Conservation (phyloP, 108 stramenopile species). For the Mediolabrus comicus region DNA sequence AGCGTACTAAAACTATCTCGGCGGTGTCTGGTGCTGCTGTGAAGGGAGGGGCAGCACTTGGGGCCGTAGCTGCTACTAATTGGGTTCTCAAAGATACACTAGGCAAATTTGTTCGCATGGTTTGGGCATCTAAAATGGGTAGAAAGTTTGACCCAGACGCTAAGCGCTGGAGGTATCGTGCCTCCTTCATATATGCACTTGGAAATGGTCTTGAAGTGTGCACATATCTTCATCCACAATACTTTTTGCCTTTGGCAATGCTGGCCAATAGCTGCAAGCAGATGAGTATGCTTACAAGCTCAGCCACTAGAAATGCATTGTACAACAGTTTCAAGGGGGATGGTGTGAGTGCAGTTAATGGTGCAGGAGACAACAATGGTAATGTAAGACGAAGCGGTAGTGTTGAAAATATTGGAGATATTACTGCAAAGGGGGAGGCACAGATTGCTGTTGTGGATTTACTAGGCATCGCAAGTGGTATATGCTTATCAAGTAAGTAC, state of each 20-base stretch:
- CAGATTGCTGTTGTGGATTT: slow-evolving; percentile 95
- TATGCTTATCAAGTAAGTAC: slow-evolving; percentile 64
- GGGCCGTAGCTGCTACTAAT: slow-evolving; percentile 87
- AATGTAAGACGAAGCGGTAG: slow-evolving; percentile 44
- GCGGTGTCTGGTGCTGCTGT: neutral
- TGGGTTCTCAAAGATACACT: slow-evolving; percentile 96
- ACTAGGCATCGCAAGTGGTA: slow-evolving; percentile 82
- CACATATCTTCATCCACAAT: slow-evolving; percentile 79
- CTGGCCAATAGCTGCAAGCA: slow-evolving; percentile 91
- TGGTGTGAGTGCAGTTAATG: neutral
- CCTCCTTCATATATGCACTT: slow-evolving; percentile 73
- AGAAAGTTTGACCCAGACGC: slow-evolving; percentile 92
- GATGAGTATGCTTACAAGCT: slow-evolving; percentile 87
- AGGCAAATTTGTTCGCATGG: slow-evolving; percentile 87
- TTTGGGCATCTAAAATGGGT: slow-evolving; percentile 96
- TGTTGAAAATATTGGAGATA: slow-evolving; percentile 93
- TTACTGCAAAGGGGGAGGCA: slow-evolving; percentile 96
- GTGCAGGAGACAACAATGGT: neutral
- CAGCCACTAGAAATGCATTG: slow-evolving; percentile 86
- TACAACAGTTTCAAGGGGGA: slow-evolving; percentile 82
- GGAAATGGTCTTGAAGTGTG: slow-evolving; percentile 90
- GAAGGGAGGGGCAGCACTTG: slow-evolving; percentile 23
- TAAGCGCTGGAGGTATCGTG: slow-evolving; percentile 92
- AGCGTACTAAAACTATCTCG: slow-evolving; percentile 17
- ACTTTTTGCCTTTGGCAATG: slow-evolving; percentile 88